These are phyloP conservation scores for Aspergillus sp. DNA, from an alignment of 2,329 filamentous ascomycete genomes.

Conservation along the genomic window DNA sequence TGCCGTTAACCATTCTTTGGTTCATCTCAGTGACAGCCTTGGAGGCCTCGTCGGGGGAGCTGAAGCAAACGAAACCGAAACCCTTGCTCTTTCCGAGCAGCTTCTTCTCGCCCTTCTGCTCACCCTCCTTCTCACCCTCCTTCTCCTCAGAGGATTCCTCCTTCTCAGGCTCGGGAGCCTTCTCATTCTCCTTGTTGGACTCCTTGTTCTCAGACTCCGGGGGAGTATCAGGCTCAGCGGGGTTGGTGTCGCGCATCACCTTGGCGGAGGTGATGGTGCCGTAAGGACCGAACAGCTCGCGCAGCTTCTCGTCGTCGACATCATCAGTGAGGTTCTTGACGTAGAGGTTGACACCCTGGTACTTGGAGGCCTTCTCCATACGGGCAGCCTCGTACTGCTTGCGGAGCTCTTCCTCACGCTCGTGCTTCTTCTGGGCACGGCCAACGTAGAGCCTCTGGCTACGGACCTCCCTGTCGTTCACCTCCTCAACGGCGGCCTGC, in stretches of 20 bases:
- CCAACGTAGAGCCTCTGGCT: slow-evolving; percentile 97
- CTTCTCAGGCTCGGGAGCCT: slow-evolving; percentile 1
- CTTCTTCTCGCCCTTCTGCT: slow-evolving; percentile 62
- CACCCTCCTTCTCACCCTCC: slow-evolving; percentile 53
- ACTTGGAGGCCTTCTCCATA: slow-evolving; percentile 98
- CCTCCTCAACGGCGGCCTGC: slow-evolving; percentile 79
- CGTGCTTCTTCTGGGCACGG: slow-evolving; percentile 99
- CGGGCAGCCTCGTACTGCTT: slow-evolving; percentile 98
- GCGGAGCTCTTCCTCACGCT: slow-evolving; percentile 98
- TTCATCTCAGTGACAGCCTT: slow-evolving; percentile 99
- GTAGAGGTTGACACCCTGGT: slow-evolving; percentile 98
- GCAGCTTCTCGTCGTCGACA: slow-evolving; percentile 95
- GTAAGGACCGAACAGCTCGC: slow-evolving; percentile 85
- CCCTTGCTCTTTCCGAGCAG: slow-evolving; percentile 96
- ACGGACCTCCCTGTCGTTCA: slow-evolving; percentile 89
- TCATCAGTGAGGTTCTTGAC: slow-evolving; percentile 99
- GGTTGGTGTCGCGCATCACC: slow-evolving; percentile 86
- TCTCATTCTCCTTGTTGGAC: slow-evolving; percentile 35
- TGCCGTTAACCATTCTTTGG: slow-evolving; percentile 96
- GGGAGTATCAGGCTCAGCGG: slow-evolving; percentile 38
- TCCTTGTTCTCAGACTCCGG: slow-evolving; percentile 44
- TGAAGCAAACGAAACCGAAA: slow-evolving; percentile 99
- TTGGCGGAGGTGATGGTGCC: slow-evolving; percentile 97
- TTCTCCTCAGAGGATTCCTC: slow-evolving; percentile 39
- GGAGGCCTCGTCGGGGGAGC: slow-evolving; percentile 97